These are phyloP conservation scores for Neofusicoccum laricinum DNA, from an alignment of 2,329 filamentous ascomycete species.

Conservation along the genomic window DNA sequence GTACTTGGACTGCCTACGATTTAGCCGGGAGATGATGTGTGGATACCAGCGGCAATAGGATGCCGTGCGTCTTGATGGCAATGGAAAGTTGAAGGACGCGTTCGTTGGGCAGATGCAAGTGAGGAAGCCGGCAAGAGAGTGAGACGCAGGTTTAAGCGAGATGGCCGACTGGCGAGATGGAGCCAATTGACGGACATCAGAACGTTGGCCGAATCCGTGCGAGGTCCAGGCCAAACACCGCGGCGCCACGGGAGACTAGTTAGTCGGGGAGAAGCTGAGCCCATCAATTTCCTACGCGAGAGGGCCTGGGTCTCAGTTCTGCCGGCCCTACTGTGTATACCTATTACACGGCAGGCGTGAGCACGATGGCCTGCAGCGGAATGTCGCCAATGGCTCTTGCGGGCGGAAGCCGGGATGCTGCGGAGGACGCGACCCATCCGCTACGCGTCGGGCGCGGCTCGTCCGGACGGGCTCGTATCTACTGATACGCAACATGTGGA, in stretches of 20 bases:
- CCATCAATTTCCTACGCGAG: no score
- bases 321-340: no score
- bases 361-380: background rate
- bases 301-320: no score
- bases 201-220: background rate
- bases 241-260: background rate
- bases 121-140: no score
- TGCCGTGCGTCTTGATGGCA: background rate
- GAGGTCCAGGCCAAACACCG: background rate
- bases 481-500: background rate
- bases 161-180: background rate
- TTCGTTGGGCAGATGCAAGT: no score
- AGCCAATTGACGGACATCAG: background rate
- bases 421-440: background rate
- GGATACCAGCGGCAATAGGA: background rate
- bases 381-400: background rate
- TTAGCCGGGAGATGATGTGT: background rate
- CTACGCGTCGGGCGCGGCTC: background rate
- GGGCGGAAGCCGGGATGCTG: background rate
- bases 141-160: slow-evolving; percentile 6
- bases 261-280: background rate
- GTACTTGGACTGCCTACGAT: background rate
- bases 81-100: no score
- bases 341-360: background rate
- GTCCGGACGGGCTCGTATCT: slow-evolving; percentile 10